Evolutionary conservation across 2,329 filamentous ascomycete species (phyloP).

Genomic region (Diatrype stigma): DNA sequence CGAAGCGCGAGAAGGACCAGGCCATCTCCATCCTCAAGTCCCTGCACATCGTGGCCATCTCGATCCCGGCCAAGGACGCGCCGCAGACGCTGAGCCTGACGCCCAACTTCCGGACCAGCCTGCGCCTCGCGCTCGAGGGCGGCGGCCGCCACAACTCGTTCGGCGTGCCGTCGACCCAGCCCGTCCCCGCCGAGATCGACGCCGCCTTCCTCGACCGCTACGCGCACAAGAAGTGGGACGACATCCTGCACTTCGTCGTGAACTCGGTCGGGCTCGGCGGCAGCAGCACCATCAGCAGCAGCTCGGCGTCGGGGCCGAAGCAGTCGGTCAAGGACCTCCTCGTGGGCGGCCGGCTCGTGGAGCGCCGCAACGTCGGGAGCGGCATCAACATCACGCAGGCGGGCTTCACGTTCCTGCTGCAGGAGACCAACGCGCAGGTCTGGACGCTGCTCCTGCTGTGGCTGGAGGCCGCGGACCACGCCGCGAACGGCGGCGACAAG

Average conservation of each 20-base stretch:
- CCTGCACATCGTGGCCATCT: slow-evolving; percentile 79
- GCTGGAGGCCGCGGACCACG: slow-evolving; percentile 71
- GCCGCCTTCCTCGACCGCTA: slow-evolving; percentile 76
- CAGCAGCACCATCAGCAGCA: slow-evolving; percentile 40
- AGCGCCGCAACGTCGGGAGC: slow-evolving; percentile 39
- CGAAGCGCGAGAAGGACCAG: slow-evolving; percentile 70
- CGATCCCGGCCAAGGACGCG: slow-evolving; percentile 54
- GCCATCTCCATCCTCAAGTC: slow-evolving; percentile 76
- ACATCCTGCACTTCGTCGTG: slow-evolving; percentile 93
- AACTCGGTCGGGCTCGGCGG: slow-evolving; percentile 60
- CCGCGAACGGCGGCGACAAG: slow-evolving; percentile 26
- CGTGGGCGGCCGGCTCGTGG: slow-evolving; percentile 75
- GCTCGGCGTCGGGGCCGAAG: slow-evolving; percentile 52
- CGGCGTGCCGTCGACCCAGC: slow-evolving; percentile 72
- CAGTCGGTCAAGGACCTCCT: slow-evolving; percentile 81
- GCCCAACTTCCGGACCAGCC: slow-evolving; percentile 74
- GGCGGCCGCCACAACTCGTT: slow-evolving; percentile 84
- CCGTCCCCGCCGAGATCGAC: slow-evolving; percentile 60
- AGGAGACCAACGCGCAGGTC: slow-evolving; percentile 94
- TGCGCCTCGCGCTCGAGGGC: slow-evolving; percentile 83
- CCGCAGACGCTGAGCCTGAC: slow-evolving; percentile 72
- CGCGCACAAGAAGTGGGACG: slow-evolving; percentile 88
- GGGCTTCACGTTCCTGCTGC: slow-evolving; percentile 90
- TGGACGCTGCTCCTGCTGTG: slow-evolving; percentile 95
- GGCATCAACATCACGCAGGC: slow-evolving; percentile 79